Evolutionary conservation across 2,329 filamentous ascomycete species (phyloP).

Genomic region (Samsoniella hepiali): DNA sequence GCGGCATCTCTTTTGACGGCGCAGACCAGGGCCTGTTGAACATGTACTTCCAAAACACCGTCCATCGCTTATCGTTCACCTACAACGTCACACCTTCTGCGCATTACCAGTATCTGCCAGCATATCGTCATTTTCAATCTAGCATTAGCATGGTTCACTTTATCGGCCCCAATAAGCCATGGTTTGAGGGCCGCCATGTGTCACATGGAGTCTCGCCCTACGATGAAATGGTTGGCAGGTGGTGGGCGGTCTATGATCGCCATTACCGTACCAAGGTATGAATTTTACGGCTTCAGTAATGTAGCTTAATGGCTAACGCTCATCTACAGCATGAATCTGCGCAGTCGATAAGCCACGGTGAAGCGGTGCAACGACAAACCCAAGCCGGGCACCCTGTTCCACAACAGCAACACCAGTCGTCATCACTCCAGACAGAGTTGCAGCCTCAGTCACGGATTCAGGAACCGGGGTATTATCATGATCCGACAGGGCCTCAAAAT

Average conservation of each 20-base stretch:
- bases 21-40: constrained; percentile 95
- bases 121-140: constrained; percentile 88
- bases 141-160: constrained; percentile 91
- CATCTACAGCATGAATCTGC: neutral
- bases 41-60: constrained; percentile 82
- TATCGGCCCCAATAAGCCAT: constrained; percentile 88
- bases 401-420: constrained; percentile 3
- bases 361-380: neutral
- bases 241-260: constrained; percentile 93
- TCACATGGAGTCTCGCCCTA: constrained; percentile 61
- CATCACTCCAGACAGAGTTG: neutral
- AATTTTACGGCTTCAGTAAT: neutral
- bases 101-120: constrained; percentile 95
- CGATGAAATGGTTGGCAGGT: constrained; percentile 78
- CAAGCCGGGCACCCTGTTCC: constrained; percentile 23
- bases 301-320: neutral
- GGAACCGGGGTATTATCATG: neutral
- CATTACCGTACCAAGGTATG: constrained; percentile 64
- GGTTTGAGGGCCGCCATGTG: constrained; percentile 62
- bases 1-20: constrained; percentile 91
- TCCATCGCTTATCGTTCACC: constrained; percentile 85
- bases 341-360: neutral
- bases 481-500: neutral
- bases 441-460: neutral
- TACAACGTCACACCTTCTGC: constrained; percentile 97